Percentiles rank a stretch among this genome's conserved stretches.
Conservation (phyloP, 768 basidiomycete species). For the Jaapia argillacea region DNA sequence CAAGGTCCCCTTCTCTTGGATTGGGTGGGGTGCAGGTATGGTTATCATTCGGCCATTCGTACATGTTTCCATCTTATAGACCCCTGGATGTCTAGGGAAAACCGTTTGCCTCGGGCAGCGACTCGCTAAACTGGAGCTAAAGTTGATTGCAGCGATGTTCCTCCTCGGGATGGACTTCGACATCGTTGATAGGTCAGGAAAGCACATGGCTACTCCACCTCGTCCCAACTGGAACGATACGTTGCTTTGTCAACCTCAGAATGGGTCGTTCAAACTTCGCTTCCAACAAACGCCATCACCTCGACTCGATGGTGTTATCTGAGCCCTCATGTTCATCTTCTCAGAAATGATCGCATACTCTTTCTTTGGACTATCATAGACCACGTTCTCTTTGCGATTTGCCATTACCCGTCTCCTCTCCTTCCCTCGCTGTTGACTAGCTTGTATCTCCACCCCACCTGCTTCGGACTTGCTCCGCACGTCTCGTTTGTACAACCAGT, state of each 20-base stretch:
- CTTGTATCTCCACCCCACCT: no score
- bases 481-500: no score
- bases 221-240: conserved; percentile 75
- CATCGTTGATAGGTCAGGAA: conserved; percentile 44
- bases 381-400: no score
- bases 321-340: neutral
- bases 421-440: no score
- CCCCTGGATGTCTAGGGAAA: no score
- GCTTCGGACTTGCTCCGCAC: no score
- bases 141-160: conserved; percentile 59
- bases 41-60: conserved; percentile 7
- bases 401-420: no score
- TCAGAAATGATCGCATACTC: neutral
- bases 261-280: no score
- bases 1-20: conserved; percentile 47
- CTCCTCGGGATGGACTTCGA: conserved; percentile 52
- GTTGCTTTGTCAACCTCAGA: conserved; percentile 52
- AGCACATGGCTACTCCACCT: conserved; percentile 33
- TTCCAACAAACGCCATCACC: no score
- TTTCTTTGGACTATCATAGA: neutral
- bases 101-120: conserved; percentile 65
- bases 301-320: neutral
- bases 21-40: conserved; percentile 75
- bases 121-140: conserved; percentile 65
- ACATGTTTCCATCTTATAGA: conserved; percentile 5